A percentile compares a stretch with the other conserved stretches of the same genome.
Evolutionary conservation across 2,329 filamentous ascomycete species (phyloP).

Genomic region (Thyridium curvatum): DNA sequence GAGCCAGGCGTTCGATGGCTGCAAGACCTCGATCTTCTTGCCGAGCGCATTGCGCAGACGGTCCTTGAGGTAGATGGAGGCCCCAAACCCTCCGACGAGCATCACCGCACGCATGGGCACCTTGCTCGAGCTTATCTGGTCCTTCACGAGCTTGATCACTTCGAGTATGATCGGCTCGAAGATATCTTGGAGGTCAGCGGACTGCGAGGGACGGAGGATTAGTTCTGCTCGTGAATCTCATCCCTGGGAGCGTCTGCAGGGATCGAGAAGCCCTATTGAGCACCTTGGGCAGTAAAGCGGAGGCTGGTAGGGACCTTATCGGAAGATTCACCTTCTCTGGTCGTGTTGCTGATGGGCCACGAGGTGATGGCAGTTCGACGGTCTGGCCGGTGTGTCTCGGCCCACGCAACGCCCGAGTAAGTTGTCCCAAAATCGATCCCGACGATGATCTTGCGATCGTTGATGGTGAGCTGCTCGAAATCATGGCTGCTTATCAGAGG

Average conservation of each 20-base stretch:
- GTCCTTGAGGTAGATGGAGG: constrained; percentile 36
- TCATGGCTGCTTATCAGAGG: too few species aligned
- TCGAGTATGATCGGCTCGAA: constrained; percentile 37
- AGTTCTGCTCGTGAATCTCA: constrained; percentile 40
- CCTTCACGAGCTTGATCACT: constrained; percentile 34
- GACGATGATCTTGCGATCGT: constrained; percentile 38
- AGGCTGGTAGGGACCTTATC: constrained; percentile 45
- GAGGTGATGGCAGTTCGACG: constrained; percentile 33
- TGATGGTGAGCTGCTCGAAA: constrained; percentile 24
- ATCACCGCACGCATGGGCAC: constrained; percentile 37
- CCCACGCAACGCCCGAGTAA: constrained; percentile 49
- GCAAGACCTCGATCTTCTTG: constrained; percentile 32
- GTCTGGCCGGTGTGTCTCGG: constrained; percentile 34
- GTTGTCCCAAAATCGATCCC: constrained; percentile 53
- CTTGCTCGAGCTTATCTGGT: constrained; percentile 34
- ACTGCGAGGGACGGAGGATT: constrained; percentile 32
- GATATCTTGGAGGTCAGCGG: constrained; percentile 30
- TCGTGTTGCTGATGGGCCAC: constrained; percentile 34
- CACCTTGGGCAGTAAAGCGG: constrained; percentile 26
- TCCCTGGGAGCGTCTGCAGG: constrained; percentile 29
- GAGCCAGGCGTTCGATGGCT: constrained; percentile 41
- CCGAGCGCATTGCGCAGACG: constrained; percentile 28
- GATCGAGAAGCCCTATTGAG: constrained; percentile 46
- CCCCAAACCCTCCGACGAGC: constrained; percentile 42
- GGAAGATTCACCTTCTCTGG: constrained; percentile 26